These are phyloP conservation scores for Saccharomycopsis oosterbeekiorum DNA, from an alignment of 805 yeast species.

Conservation along the genomic window DNA sequence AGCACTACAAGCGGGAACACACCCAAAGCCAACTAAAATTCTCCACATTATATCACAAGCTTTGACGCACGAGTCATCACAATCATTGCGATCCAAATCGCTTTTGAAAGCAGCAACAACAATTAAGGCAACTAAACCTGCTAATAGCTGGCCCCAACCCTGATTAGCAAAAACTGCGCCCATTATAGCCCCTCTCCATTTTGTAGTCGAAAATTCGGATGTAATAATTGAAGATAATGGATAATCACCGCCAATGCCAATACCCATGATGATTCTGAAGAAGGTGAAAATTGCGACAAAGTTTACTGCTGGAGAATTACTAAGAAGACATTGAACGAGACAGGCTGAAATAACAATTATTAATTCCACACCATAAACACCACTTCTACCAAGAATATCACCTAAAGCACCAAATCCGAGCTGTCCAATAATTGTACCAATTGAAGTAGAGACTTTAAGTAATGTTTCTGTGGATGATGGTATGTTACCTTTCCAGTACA, in stretches of 20 bases:
- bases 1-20: constrained; percentile 79
- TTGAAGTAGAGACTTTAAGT: constrained; percentile 82
- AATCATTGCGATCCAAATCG: constrained; percentile 46
- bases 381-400: constrained; percentile 77
- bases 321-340: constrained; percentile 65
- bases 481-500: constrained; percentile 51
- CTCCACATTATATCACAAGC: constrained; percentile 96
- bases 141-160: constrained; percentile 90
- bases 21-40: constrained; percentile 78
- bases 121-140: constrained; percentile 73
- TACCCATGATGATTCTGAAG: constrained; percentile 83
- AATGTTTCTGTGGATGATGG: constrained; percentile 70
- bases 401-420: constrained; percentile 75
- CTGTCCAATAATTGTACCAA: constrained; percentile 91
- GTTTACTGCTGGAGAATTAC: constrained; percentile 59
- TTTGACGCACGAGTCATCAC: constrained; percentile 55
- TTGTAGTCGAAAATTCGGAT: constrained; percentile 86
- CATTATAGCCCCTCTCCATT: constrained; percentile 98
- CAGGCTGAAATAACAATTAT: constrained; percentile 77
- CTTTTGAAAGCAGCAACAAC: constrained; percentile 69
- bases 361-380: constrained; percentile 77
- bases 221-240: constrained; percentile 87
- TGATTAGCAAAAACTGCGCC: constrained; percentile 94
- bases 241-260: constrained; percentile 96
- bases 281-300: constrained; percentile 67